Base-by-base conservation (phyloP, 2,329 filamentous ascomycete genomes). In the Penicillium decumbens region DNA sequence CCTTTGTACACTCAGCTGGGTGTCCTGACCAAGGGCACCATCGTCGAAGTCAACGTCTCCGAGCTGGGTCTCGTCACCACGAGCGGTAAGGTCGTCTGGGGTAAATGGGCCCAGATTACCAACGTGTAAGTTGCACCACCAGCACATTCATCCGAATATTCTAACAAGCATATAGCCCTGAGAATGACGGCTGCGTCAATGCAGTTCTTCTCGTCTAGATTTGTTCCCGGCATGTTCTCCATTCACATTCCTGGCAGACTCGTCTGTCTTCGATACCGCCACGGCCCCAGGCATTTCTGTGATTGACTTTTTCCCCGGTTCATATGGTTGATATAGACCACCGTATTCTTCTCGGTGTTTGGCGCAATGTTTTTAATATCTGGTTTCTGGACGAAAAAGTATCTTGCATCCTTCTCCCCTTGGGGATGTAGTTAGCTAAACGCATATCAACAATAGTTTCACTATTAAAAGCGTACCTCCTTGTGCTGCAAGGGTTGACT, bases 1-100 rank as follows among this genome's bases (percentile, higher is more conserved):
- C 88, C 89, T 0, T 79, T 95, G 66, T 95, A 95, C 73, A 96
- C 92, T 0, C 90, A 95, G 66, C 77, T 97, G 4, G 92, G 92
- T 53, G 91, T 95, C 3, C 71, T 96, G 64, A 92, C 88, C 41
- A 90, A 90, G 73, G 89, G 89, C 56, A 92, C 84, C 27, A 82
- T 86, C 53, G 83, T 92, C 65, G 92, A 97, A 73, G 90, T 97
- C 63, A 95, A 98, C 67, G 90, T 96, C 27, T 87, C 82, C 49
- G 93, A 98, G 69, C 73, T 97, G 55, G 93, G 93, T 56, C 77
- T 97, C 54, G 89, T 95, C 13, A 97, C 93, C 2, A 86, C 91
- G 1, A 85, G 84, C 55, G 93, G 93, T 55, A 96, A 96, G 75
- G 89, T 95, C 7, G 89, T 92, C 6, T 96, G 91, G 91, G 90